phyloP scores from a whole-genome alignment of 441 rosid genomes.

The Biscutella laevigata region DNA sequence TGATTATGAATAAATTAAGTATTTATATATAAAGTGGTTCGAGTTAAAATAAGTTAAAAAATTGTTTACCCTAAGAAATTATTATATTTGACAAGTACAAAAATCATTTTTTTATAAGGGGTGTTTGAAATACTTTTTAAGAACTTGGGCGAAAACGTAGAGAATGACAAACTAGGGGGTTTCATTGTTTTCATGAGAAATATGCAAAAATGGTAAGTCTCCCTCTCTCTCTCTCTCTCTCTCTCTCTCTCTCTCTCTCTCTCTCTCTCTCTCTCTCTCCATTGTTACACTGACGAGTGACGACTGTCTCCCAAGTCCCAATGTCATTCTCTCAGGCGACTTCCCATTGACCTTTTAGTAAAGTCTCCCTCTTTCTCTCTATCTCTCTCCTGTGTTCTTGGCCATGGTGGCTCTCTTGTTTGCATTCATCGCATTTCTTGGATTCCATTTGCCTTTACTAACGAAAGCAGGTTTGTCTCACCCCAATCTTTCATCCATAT shows the following conservation, averaged over 20 bases:
- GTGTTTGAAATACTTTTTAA: neutral
- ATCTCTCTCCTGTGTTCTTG: slow-evolving; percentile 14
- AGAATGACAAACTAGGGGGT: neutral
- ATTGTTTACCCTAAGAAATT: too few species aligned
- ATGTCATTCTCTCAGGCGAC: slow-evolving; percentile 28
- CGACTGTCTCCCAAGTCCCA: neutral
- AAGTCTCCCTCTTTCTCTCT: slow-evolving; percentile 6
- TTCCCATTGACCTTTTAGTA: slow-evolving; percentile 15
- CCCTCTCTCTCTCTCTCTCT: too few species aligned
- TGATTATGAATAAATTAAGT: too few species aligned
- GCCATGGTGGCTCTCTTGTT: slow-evolving; percentile 42
- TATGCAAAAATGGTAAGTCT: neutral
- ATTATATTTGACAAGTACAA: too few species aligned
- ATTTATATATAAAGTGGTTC: too few species aligned
- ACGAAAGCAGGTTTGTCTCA: slow-evolving; percentile 48
- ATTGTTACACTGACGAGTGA: slow-evolving; percentile 20
- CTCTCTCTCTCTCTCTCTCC: slow-evolving; percentile 13
- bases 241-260: too few species aligned
- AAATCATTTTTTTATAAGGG: neutral
- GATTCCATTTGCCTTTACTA: slow-evolving; percentile 35
- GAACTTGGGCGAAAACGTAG: neutral
- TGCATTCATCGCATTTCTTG: slow-evolving; percentile 38
- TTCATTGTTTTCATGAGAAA: neutral
- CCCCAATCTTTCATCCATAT: neutral
- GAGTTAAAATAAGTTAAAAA: too few species aligned